Conservation (phyloP, 257 asterid species). For the Primulina eburnea region DNA sequence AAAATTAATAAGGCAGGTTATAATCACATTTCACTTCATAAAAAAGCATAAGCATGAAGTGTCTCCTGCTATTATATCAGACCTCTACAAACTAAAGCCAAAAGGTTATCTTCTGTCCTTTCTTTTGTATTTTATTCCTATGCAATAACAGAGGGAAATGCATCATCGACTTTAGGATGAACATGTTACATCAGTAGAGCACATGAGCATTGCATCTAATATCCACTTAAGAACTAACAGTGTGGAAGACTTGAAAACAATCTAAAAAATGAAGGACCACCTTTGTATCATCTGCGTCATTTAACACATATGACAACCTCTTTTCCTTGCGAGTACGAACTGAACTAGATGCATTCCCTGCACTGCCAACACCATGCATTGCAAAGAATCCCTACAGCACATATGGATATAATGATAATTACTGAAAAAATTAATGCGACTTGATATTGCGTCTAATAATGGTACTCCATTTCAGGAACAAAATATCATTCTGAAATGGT, state of each 20-base stretch:
- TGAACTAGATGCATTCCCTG: slow-evolving; percentile 51
- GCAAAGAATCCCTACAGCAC: slow-evolving; percentile 38
- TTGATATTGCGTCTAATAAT: background rate
- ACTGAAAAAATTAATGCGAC: background rate
- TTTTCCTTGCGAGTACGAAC: slow-evolving; percentile 62
- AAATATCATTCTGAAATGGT: background rate
- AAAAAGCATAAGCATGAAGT: slow-evolving; percentile 7
- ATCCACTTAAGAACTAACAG: background rate
- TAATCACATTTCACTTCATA: background rate
- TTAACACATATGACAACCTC: slow-evolving; percentile 62
- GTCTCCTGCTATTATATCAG: background rate
- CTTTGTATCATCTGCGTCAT: slow-evolving; percentile 56
- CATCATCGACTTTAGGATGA: slow-evolving; percentile 8
- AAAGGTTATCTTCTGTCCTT: background rate
- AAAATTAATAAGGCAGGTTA: background rate
- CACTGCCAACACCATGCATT: slow-evolving; percentile 70
- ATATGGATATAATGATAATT: background rate
- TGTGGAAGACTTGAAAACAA: background rate
- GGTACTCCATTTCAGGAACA: background rate
- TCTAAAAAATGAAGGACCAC: slow-evolving; percentile 25
- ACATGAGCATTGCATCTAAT: slow-evolving; percentile 7
- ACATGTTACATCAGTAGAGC: background rate
- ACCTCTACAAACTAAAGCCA: background rate
- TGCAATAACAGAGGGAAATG: background rate
- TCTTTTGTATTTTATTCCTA: background rate